Base-by-base conservation (phyloP, 2,329 filamentous ascomycete genomes). In the Neodidymelliopsis sp. region DNA sequence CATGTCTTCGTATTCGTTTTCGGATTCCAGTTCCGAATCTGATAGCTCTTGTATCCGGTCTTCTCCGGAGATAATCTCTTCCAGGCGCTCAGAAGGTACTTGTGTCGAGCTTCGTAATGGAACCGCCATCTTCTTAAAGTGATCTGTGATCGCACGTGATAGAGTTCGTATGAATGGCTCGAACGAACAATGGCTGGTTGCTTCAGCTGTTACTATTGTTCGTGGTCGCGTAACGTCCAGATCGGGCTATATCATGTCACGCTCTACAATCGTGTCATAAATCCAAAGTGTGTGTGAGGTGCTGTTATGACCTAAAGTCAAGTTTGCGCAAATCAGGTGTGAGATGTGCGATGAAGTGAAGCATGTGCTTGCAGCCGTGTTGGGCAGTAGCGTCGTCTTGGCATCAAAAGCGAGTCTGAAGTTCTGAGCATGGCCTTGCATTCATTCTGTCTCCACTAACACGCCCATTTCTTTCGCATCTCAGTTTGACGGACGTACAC, bases 1-100 rank as follows among this genome's bases (percentile, higher is more conserved):
- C 63, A 72, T 69, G 41, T 72, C 70, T 65, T 73, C 70, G 65
- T 70, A 70, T 4, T 69, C 68, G 57, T 62, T 42, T 27, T 66
- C 57, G 6, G 47, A 50, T 11, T 20, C 30, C 6, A 50, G 47
- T 19, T 46, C 42, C 30, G 64, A 59, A 52, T 70, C 67, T n/a
- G 70, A 70, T 28, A 74, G 59, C 45, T 73, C 70, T 63, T 73
- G 56, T 33, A 73, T 56, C n/a, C 70, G 65, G 29, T 60, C 39
- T 33, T 59, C 54, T 20, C 42, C 42, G 44, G 59, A 50, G 13
- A 64, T 37, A 28, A 66, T 62, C 40, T 70, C 69, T 39, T 69
- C 59, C 4, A 69, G 40, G 16, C 63, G 59, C 13, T 63, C 53
- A 4, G 64, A 64, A 23, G 65, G 57, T 4, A 52, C 38, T 22